Percentiles rank a stretch among this genome's conserved stretches.
Conservation (phyloP, 192 early-diverging fungal species). For the Phlyctochytrium bullatum region DNA sequence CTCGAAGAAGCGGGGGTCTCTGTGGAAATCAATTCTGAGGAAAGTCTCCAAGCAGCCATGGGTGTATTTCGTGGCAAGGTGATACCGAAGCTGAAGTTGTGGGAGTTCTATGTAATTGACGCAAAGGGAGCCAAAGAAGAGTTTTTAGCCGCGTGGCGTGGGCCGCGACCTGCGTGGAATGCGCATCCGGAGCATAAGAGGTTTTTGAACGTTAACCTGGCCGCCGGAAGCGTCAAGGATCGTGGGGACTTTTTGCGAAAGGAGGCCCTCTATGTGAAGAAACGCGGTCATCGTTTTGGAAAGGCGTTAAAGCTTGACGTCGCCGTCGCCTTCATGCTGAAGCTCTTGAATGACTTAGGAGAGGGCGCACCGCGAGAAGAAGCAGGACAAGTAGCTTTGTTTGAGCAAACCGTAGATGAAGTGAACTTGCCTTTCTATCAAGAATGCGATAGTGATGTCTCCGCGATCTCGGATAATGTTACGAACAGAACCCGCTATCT, state of each 20-base stretch:
- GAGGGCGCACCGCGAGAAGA: conserved; percentile 5
- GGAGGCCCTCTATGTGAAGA: conserved; percentile 30
- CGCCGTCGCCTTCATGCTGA: conserved; percentile 50
- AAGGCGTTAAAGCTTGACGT: conserved; percentile 50
- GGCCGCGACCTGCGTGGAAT: not conserved
- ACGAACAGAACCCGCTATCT: conserved; percentile 78
- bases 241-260: conserved; percentile 26
- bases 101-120: conserved; percentile 85
- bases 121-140: conserved; percentile 17
- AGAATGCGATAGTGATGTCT: conserved; percentile 77
- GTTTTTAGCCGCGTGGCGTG: conserved; percentile 20
- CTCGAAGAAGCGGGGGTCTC: conserved; percentile 38
- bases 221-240: conserved; percentile 15
- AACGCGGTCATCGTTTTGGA: conserved; percentile 51
- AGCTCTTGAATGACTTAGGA: conserved; percentile 11
- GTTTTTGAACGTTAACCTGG: not conserved
- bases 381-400: conserved; percentile 46
- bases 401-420: conserved; percentile 72
- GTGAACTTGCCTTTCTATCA: conserved; percentile 85
- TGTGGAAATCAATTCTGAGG: conserved; percentile 50
- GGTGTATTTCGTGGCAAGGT: conserved; percentile 33
- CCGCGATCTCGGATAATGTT: conserved; percentile 68
- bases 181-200: not conserved
- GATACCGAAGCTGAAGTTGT: conserved; percentile 59
- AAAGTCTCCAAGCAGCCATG: conserved; percentile 69